phyloP scores from a whole-genome alignment of 306 rosid genomes.

The Prunus padus region DNA sequence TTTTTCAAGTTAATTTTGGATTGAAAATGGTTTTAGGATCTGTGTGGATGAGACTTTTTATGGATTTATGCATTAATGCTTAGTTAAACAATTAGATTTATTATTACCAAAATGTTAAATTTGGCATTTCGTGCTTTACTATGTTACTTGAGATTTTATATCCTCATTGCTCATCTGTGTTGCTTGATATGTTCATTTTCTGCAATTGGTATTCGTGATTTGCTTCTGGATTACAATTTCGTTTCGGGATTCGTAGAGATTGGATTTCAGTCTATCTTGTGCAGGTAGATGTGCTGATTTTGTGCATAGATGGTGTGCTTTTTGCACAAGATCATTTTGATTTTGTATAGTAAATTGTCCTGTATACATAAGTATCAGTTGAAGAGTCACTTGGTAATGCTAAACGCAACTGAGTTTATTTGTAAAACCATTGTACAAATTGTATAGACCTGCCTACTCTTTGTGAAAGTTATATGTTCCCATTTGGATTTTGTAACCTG shows the following conservation, averaged over 20 bases:
- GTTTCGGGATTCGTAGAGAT: neutral
- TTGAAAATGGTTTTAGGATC: neutral
- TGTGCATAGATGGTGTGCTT: neutral
- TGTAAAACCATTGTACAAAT: too few relatives aligned
- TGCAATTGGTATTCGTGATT: neutral
- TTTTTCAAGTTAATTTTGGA: neutral
- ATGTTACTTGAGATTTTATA: neutral
- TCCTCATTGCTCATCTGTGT: neutral
- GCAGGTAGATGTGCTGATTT: neutral
- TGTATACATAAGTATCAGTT: too few relatives aligned
- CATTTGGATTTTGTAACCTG: too few relatives aligned
- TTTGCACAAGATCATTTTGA: neutral
- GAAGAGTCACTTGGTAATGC: too few relatives aligned
- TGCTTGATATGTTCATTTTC: neutral
- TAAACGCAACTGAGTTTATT: too few relatives aligned
- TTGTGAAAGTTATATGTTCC: too few relatives aligned
- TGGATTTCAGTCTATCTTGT: neutral
- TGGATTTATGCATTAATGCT: neutral
- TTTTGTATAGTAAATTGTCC: too few relatives aligned
- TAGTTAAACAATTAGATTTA: neutral
- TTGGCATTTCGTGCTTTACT: neutral
- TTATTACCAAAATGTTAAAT: neutral
- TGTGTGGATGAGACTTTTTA: conserved; percentile 7
- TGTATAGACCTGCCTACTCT: too few relatives aligned
- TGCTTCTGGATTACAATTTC: neutral